These are phyloP conservation scores for Paralagenidium karlingii DNA, from an alignment of 352 stramenopile genomes.

Conservation along the genomic window DNA sequence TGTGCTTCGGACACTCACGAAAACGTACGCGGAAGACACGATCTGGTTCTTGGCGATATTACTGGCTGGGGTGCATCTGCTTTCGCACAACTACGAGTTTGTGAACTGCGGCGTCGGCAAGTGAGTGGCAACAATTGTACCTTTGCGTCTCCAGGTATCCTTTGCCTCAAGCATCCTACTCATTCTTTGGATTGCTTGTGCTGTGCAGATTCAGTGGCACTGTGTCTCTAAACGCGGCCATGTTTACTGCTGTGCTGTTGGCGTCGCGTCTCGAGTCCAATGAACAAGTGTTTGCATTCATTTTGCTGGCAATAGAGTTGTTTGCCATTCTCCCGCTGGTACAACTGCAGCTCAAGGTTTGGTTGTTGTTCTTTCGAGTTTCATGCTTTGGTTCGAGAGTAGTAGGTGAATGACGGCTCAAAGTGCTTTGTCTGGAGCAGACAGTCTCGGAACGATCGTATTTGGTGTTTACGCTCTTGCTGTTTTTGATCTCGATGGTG, in stretches of 20 bases:
- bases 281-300: conserved; percentile 86
- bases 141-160: background rate
- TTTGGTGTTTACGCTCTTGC: conserved; percentile 39
- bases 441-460: conserved; percentile 51
- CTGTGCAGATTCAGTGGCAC: conserved; percentile 65
- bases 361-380: background rate
- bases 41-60: conserved; percentile 78
- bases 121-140: conserved; percentile 10
- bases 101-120: conserved; percentile 67
- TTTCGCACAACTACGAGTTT: conserved; percentile 87
- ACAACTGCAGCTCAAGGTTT: conserved; percentile 71
- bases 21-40: conserved; percentile 86
- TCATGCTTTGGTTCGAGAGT: background rate
- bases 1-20: conserved; percentile 83
- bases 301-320: conserved; percentile 83
- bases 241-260: conserved; percentile 86
- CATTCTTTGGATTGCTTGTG: background rate
- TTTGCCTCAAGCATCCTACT: background rate
- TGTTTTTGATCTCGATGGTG: conserved; percentile 60
- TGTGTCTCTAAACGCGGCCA: conserved; percentile 86
- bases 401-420: background rate
- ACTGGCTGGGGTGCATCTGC: conserved; percentile 74
- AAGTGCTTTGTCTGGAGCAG: conserved; percentile 6
- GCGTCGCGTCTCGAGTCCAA: conserved; percentile 84
- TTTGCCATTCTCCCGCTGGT: conserved; percentile 87